phyloP scores from a whole-genome alignment of 306 rosid genomes.

The Neltuma alba region DNA sequence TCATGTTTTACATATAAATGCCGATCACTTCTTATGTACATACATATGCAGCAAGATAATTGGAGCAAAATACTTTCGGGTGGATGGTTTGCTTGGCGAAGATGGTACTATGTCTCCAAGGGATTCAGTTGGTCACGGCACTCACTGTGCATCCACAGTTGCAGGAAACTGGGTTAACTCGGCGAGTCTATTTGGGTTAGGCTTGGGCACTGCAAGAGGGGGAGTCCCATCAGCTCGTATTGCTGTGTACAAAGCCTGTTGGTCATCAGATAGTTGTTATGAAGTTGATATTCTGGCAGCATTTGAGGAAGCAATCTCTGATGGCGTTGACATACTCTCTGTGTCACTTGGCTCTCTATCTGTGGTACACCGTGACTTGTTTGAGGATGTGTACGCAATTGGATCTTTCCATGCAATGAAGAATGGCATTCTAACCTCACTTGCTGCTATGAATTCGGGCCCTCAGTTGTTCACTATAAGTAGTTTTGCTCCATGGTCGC shows the following conservation, averaged over 20 bases:
- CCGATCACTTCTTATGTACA: no score
- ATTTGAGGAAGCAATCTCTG: constrained; percentile 52
- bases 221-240: constrained; percentile 36
- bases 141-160: constrained; percentile 57
- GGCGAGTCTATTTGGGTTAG: constrained; percentile 33
- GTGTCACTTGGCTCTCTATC: no score
- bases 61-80: no score
- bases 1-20: no score
- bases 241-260: constrained; percentile 28
- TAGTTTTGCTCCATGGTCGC: constrained; percentile 51
- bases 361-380: background rate
- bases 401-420: constrained; percentile 56
- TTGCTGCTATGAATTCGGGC: no score
- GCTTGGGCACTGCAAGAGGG: constrained; percentile 39
- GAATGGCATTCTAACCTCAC: constrained; percentile 44
- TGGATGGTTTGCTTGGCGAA: fast-evolving
- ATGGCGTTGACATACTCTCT: constrained; percentile 55
- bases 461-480: constrained; percentile 34
- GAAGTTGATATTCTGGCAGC: constrained; percentile 22
- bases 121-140: constrained; percentile 49
- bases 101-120: constrained; percentile 38
- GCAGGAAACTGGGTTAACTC: no score
- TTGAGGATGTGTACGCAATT: constrained; percentile 32
- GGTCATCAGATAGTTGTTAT: background rate
- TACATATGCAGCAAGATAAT: no score